Conservation (phyloP, 78 protist genomes). For the Diacronema lutheri region DNA sequence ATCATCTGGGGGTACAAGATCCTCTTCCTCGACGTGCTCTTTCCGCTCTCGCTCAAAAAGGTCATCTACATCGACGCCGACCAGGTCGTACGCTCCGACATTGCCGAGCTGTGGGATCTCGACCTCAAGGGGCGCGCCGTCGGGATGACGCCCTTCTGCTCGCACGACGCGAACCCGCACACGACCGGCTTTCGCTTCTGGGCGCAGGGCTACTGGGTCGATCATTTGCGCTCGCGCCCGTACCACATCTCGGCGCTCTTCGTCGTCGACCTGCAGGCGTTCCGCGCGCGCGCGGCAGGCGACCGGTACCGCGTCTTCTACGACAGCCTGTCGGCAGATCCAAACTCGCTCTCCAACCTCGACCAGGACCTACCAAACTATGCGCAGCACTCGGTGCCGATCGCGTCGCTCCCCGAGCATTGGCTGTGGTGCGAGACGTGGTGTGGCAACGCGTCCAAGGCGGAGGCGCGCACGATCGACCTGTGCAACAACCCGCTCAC, state of each 20-base stretch:
- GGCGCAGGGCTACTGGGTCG: slow-evolving; percentile 86
- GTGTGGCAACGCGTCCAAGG: slow-evolving; percentile 33
- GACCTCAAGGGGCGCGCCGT: slow-evolving; percentile 74
- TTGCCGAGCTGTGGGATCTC: slow-evolving; percentile 84
- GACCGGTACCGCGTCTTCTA: slow-evolving; percentile 83
- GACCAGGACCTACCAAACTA: slow-evolving; percentile 98
- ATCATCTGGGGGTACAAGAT: slow-evolving; percentile 97
- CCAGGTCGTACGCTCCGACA: slow-evolving; percentile 90
- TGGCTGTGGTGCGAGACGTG: slow-evolving; percentile 99
- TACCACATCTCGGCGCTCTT: slow-evolving; percentile 96
- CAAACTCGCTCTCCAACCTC: slow-evolving; percentile 73
- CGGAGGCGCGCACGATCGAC: slow-evolving; percentile 94
- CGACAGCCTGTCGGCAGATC: slow-evolving; percentile 73
- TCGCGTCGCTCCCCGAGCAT: slow-evolving; percentile 92
- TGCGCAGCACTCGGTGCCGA: slow-evolving; percentile 83
- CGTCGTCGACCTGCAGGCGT: slow-evolving; percentile 88
- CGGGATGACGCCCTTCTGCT: slow-evolving; percentile 93
- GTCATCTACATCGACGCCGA: slow-evolving; percentile 95
- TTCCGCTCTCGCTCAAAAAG: slow-evolving; percentile 79
- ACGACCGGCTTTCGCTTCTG: slow-evolving; percentile 94
- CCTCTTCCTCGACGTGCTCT: slow-evolving; percentile 97
- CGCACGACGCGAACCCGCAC: slow-evolving; percentile 51
- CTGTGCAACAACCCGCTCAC: slow-evolving; percentile 98
- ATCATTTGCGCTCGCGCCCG: slow-evolving; percentile 79
- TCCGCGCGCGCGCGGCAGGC: slow-evolving; percentile 71